Evolutionary conservation across 139 green algal genomes (phyloP).

Genomic region (Marvania coccoides): DNA sequence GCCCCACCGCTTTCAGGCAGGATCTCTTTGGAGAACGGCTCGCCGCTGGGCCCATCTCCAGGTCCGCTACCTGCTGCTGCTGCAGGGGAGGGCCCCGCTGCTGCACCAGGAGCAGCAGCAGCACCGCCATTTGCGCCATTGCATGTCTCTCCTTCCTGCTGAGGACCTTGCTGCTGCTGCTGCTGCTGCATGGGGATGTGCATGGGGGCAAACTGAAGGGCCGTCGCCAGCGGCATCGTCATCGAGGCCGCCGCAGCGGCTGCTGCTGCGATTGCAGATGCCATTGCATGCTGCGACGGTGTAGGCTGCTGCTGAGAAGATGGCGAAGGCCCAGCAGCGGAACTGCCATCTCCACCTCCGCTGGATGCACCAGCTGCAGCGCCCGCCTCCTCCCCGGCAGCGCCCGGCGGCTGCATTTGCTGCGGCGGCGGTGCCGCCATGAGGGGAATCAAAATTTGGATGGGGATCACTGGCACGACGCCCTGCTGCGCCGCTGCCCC

Average conservation of each 20-base stretch:
- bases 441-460: not conserved
- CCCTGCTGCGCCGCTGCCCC: not conserved
- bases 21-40: not conserved
- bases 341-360: too few relatives aligned
- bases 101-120: not conserved
- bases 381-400: not conserved
- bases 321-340: too few relatives aligned
- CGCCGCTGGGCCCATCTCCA: not conserved
- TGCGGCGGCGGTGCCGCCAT: not conserved
- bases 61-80: not conserved
- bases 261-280: not conserved
- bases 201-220: too few relatives aligned
- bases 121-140: not conserved
- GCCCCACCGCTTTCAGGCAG: too few relatives aligned
- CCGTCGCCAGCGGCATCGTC: not conserved
- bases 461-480: not conserved
- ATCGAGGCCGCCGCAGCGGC: not conserved
- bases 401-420: not conserved
- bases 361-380: too few relatives aligned
- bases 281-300: not conserved
- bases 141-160: not conserved
- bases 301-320: not conserved
- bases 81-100: not conserved
- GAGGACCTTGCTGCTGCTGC: too few relatives aligned
- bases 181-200: too few relatives aligned